phyloP scores from a whole-genome alignment of 163 green algal genomes.

The Volvox carteri region DNA sequence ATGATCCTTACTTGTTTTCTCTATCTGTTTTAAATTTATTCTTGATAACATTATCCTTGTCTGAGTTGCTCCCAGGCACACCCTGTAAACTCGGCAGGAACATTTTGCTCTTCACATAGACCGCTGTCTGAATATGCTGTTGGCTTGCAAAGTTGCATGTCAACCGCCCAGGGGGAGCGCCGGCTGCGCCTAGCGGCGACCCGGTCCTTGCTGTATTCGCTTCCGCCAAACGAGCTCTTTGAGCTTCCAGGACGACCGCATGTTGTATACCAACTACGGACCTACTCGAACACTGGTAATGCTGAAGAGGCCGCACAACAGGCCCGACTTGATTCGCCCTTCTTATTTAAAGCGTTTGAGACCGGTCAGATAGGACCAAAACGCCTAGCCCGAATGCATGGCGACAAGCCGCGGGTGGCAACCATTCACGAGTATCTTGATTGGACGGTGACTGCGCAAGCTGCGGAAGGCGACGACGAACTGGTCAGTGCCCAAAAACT shows the following conservation, averaged over 20 bases:
- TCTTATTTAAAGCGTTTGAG: constrained; percentile 96
- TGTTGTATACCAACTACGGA: constrained; percentile 75
- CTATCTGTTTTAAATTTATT: too few relatives aligned
- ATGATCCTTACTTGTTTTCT: too few relatives aligned
- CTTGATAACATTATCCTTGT: too few relatives aligned
- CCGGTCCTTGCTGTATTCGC: constrained; percentile 63
- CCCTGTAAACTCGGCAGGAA: too few relatives aligned
- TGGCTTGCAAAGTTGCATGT: constrained; percentile 43
- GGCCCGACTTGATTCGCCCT: constrained; percentile 82
- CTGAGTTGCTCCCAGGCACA: too few relatives aligned
- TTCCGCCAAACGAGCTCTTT: constrained; percentile 72
- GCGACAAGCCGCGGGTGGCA: constrained; percentile 80
- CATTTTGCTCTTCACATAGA: too few relatives aligned
- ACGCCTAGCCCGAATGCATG: constrained; percentile 77
- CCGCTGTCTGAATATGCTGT: too few relatives aligned
- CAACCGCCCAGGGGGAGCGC: constrained; percentile 61
- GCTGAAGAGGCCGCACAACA: constrained; percentile 49
- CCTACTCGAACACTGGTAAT: constrained; percentile 33
- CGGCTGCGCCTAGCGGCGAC: constrained; percentile 60
- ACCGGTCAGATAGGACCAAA: constrained; percentile 86
- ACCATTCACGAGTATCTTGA: constrained; percentile 98
- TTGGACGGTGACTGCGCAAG: constrained; percentile 91
- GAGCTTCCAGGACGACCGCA: constrained; percentile 80
- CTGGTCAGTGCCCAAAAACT: constrained; percentile 67
- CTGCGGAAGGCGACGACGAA: constrained; percentile 78